Evolutionary conservation across 2,329 filamentous ascomycete species (phyloP).

Genomic region (Pyricularia pennisetigena): DNA sequence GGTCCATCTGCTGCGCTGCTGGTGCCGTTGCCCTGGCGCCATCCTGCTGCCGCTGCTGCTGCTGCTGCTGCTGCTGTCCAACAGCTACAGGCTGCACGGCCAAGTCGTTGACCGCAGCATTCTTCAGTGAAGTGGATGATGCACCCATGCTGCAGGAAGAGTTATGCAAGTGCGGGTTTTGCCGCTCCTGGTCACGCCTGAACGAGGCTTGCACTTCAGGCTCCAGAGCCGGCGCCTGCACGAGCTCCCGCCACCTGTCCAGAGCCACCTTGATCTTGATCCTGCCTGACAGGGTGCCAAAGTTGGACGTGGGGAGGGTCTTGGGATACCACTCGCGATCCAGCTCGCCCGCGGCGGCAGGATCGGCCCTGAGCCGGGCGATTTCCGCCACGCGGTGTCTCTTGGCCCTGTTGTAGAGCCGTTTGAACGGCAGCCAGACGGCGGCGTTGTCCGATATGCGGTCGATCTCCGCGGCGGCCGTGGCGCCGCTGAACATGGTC

Average conservation of each 20-base stretch:
- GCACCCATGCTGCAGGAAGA: background rate
- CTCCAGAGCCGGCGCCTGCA: constrained; percentile 20
- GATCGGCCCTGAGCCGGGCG: constrained; percentile 34
- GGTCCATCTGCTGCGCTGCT: background rate
- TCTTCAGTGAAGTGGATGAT: background rate
- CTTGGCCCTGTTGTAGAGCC: constrained; percentile 41
- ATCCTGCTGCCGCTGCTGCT: background rate
- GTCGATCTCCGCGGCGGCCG: constrained; percentile 29
- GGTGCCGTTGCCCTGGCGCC: background rate
- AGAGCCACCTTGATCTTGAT: constrained; percentile 36
- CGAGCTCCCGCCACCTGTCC: constrained; percentile 40
- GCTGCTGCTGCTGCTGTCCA: background rate
- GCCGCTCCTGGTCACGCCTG: background rate
- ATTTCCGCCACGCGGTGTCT: constrained; percentile 42
- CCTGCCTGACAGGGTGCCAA: constrained; percentile 35
- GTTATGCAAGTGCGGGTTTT: background rate
- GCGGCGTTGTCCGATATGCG: constrained; percentile 34
- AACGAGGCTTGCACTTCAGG: background rate
- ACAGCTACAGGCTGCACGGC: background rate
- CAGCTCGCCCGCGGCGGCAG: constrained; percentile 36
- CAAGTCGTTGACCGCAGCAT: background rate
- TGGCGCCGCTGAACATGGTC: constrained; percentile 16
- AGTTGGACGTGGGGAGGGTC: constrained; percentile 28
- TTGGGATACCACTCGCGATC: constrained; percentile 38
- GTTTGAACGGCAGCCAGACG: constrained; percentile 44